These are phyloP conservation scores for Triticum monococcum DNA, from an alignment of 176 grass and related monocot genomes.

Conservation along the genomic window DNA sequence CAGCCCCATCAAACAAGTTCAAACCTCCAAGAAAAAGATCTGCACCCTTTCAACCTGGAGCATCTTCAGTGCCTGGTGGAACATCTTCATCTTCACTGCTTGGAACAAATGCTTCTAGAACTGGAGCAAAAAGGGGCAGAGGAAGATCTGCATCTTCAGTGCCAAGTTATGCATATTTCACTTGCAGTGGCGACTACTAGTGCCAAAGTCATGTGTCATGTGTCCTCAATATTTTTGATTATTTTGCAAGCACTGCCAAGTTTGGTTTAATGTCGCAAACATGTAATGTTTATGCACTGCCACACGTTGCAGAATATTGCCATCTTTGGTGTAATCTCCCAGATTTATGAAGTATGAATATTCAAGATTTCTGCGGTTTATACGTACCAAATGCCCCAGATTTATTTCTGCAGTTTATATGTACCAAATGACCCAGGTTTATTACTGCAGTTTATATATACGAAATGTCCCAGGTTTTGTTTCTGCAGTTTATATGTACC, in stretches of 20 bases:
- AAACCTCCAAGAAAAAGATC: no score
- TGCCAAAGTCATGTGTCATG: background rate
- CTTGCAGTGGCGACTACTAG: background rate
- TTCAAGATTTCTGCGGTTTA: no score
- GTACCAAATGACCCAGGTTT: background rate
- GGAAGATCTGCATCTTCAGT: background rate
- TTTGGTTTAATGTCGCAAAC: background rate
- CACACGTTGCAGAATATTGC: no score
- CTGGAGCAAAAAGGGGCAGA: no score
- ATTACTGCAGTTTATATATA: no score
- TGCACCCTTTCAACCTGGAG: no score
- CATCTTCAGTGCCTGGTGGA: background rate
- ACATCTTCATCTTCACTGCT: background rate
- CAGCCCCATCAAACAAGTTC: no score
- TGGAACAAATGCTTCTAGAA: background rate
- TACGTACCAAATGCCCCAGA: no score
- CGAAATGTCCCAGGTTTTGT: no score
- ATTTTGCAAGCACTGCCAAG: background rate
- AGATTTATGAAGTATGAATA: background rate
- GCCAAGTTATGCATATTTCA: background rate
- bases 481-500: no score
- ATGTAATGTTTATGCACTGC: background rate
- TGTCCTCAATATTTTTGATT: background rate
- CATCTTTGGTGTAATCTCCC: no score
- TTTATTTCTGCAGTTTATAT: background rate